A percentile compares a stretch with the other conserved stretches of the same genome.
phyloP scores from a whole-genome alignment of 257 asterid species.

The Ilex aquifolium region DNA sequence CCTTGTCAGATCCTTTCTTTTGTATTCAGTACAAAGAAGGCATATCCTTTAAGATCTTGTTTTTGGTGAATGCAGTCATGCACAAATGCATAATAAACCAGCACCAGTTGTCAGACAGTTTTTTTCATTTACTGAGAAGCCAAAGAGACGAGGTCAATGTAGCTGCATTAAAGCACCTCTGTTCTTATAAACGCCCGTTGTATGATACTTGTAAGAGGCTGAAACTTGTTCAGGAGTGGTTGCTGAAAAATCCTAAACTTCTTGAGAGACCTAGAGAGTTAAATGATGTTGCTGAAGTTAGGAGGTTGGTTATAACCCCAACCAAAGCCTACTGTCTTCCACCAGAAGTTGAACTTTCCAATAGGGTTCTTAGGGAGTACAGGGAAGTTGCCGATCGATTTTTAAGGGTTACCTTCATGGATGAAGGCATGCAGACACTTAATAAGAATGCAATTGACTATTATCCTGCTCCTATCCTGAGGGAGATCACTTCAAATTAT shows the following conservation, averaged over 20 bases:
- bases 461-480: conserved; percentile 51
- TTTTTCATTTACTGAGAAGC: conserved; percentile 50
- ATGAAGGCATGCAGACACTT: conserved; percentile 75
- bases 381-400: conserved; percentile 58
- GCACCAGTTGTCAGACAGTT: conserved; percentile 60
- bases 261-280: conserved; percentile 42
- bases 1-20: conserved; percentile 49
- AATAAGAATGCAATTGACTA: conserved; percentile 51
- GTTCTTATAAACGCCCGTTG: conserved; percentile 49
- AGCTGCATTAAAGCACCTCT: conserved; percentile 61
- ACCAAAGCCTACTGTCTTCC: conserved; percentile 80
- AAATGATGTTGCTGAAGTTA: conserved; percentile 65
- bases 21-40: conserved; percentile 49
- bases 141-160: conserved; percentile 49
- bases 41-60: conserved; percentile 52
- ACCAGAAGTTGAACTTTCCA: conserved; percentile 75
- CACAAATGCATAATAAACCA: conserved; percentile 81
- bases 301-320: conserved; percentile 76
- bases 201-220: conserved; percentile 52
- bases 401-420: conserved; percentile 86
- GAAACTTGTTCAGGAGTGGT: conserved; percentile 43
- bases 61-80: conserved; percentile 69
- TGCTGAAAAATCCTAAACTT: conserved; percentile 58
- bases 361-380: conserved; percentile 71
- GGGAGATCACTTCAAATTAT: conserved; percentile 36